These are phyloP conservation scores for Hypsizygus marmoreus DNA, from an alignment of 768 basidiomycete genomes.

Conservation along the genomic window DNA sequence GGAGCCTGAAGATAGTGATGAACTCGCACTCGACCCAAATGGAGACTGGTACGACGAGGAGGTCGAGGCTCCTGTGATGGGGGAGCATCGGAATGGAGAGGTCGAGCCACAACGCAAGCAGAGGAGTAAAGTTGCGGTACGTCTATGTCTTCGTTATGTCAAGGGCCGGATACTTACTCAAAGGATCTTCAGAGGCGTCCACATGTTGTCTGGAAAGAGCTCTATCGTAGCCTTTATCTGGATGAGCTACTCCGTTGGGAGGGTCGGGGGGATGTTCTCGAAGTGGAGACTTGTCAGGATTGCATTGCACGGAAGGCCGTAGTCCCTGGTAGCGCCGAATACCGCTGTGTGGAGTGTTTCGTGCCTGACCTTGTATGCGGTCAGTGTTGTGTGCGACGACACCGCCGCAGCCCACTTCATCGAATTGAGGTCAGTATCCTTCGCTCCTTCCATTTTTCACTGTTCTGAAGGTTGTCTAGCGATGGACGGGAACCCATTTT, in stretches of 20 bases:
- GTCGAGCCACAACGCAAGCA: constrained; percentile 6
- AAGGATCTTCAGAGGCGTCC: not conserved
- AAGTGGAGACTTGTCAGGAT: too few relatives aligned
- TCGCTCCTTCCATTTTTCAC: too few relatives aligned
- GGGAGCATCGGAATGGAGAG: too few relatives aligned
- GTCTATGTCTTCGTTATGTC: too few relatives aligned
- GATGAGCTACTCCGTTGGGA: too few relatives aligned
- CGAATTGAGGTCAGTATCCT: constrained; percentile 10
- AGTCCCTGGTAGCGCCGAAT: not conserved
- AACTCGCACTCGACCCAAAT: constrained; percentile 10
- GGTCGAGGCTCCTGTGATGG: constrained; percentile 8
- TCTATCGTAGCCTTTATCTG: too few relatives aligned
- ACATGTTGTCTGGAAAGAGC: too few relatives aligned
- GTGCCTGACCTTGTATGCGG: constrained; percentile 5
- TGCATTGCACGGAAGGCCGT: constrained; percentile 5
- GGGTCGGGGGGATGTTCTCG: too few relatives aligned
- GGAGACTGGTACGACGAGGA: constrained; percentile 11
- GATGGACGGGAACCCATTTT: constrained; percentile 15
- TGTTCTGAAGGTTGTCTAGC: too few relatives aligned
- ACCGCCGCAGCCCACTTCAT: not conserved
- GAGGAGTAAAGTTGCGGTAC: constrained; percentile 6
- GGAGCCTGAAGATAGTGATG: constrained; percentile 2
- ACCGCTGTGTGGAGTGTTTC: constrained; percentile 14
- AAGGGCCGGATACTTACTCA: not conserved
- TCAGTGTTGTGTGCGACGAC: too few relatives aligned